phyloP scores from a whole-genome alignment of 1,284 basidiomycete species.

The Entoloma clypeatum region DNA sequence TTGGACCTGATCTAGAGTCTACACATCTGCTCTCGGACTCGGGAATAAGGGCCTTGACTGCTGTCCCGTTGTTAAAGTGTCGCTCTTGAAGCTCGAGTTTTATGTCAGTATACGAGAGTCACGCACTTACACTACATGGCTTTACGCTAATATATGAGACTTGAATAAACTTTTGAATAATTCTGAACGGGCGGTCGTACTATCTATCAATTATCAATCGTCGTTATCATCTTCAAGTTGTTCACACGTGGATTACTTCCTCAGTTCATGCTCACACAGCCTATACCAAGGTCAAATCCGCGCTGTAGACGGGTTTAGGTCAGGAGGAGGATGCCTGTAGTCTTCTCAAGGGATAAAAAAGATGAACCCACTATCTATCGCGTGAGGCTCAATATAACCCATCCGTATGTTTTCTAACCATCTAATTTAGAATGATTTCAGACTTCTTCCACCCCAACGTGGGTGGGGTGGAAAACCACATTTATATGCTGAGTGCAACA shows the following conservation, averaged over 20 bases:
- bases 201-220: no score
- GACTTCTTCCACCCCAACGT: constrained; percentile 97
- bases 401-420: not conserved
- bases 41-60: not conserved
- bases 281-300: not conserved
- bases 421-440: constrained; percentile 74
- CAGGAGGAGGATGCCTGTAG: not conserved
- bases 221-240: no score
- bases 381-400: constrained; percentile 24
- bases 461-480: constrained; percentile 96
- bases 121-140: no score
- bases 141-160: no score
- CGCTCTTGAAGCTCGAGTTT: no score
- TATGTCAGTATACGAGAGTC: no score
- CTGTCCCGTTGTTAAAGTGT: not conserved
- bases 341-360: constrained; percentile 1
- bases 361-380: constrained; percentile 39
- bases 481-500: constrained; percentile 88
- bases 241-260: no score
- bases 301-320: not conserved
- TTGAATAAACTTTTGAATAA: no score
- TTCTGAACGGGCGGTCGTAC: no score
- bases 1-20: not conserved
- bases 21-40: not conserved
- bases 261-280: no score